Percentiles rank a stretch among this genome's conserved stretches.
phyloP scores from a whole-genome alignment of 176 grass and related monocot species.

The Oryza glumipatula region DNA sequence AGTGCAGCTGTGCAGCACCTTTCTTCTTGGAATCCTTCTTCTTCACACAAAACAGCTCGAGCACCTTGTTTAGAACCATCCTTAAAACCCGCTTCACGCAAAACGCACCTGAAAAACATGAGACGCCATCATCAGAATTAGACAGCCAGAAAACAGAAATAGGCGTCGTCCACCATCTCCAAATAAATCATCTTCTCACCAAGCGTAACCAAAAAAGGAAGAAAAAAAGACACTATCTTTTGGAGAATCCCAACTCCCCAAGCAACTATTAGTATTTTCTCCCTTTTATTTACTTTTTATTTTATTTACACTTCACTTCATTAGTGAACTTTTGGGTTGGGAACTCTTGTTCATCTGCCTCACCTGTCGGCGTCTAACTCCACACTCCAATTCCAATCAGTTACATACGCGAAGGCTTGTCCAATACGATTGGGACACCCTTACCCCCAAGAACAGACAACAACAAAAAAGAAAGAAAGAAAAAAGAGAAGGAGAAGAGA shows the following conservation, averaged over 20 bases:
- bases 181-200: slow-evolving; percentile 8
- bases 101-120: slow-evolving; percentile 26
- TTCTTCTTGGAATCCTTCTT: slow-evolving; percentile 57
- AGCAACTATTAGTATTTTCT: slow-evolving; percentile 9
- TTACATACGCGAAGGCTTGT: background rate
- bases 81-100: background rate
- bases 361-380: background rate
- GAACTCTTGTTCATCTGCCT: slow-evolving; percentile 18
- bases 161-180: background rate
- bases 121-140: slow-evolving; percentile 16
- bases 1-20: slow-evolving; percentile 23
- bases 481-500: background rate
- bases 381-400: slow-evolving; percentile 33
- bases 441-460: slow-evolving; percentile 5
- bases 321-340: background rate
- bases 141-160: background rate
- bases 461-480: background rate
- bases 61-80: slow-evolving; percentile 53
- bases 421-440: slow-evolving; percentile 26
- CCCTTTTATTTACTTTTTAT: background rate
- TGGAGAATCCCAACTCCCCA: slow-evolving; percentile 40
- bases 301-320: background rate
- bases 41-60: slow-evolving; percentile 45
- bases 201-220: background rate
- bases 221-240: background rate